A percentile compares a stretch with the other conserved stretches of the same genome.
Evolutionary conservation across 306 rosid genomes (phyloP).

Genomic region (Vachellia pachyceras): DNA sequence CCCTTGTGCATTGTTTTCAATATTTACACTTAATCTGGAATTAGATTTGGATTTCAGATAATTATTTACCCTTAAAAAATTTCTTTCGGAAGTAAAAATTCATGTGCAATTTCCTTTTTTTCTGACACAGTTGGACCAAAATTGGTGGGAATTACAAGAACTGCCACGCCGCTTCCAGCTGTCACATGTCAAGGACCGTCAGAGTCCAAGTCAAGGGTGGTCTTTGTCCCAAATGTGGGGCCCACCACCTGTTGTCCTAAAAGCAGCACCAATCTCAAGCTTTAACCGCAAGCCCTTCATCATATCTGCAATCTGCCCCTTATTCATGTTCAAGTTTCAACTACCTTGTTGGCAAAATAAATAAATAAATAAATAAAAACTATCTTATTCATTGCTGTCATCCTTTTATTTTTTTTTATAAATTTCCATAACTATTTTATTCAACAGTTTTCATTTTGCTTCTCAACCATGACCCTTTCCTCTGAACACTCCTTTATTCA

Average conservation of each 20-base stretch:
- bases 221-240: conserved; percentile 42
- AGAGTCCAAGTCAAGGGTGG: conserved; percentile 21
- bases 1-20: neutral
- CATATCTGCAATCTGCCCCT: conserved; percentile 9
- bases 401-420: neutral
- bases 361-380: too few species aligned
- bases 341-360: too few species aligned
- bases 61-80: too few species aligned
- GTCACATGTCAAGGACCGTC: neutral
- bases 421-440: neutral
- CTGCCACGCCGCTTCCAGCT: neutral
- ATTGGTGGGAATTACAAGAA: neutral
- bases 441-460: neutral
- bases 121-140: neutral
- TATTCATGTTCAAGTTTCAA: neutral
- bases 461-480: neutral
- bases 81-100: neutral
- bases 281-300: conserved; percentile 38
- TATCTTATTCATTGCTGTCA: too few species aligned
- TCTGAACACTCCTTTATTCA: neutral
- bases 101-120: neutral
- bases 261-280: conserved; percentile 40
- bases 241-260: conserved; percentile 16
- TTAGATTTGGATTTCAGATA: too few species aligned
- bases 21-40: neutral